Conservation (phyloP, 2,329 filamentous ascomycete species). For the Arthrinium phaeospermum region DNA sequence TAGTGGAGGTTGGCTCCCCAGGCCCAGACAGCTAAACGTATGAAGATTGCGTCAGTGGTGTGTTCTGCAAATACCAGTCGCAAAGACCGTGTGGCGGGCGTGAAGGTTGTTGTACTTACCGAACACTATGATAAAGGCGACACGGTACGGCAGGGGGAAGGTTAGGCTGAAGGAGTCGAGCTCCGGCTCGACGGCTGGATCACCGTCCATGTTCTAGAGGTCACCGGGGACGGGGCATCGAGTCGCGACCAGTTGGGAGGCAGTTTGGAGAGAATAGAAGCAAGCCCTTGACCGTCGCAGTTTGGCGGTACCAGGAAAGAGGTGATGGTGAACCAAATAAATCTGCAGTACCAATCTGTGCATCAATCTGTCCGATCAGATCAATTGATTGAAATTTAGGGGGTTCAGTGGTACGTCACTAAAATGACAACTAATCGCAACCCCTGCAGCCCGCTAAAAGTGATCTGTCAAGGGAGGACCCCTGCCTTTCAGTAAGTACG, state of each 20-base stretch:
- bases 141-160: slow-evolving; percentile 87
- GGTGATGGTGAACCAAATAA: neutral
- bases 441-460: neutral
- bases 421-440: neutral
- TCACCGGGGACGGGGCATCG: slow-evolving; percentile 29
- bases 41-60: slow-evolving; percentile 21
- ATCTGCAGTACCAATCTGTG: slow-evolving; percentile 6
- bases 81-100: slow-evolving; percentile 13
- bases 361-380: slow-evolving; percentile 6
- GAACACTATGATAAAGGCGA: slow-evolving; percentile 83
- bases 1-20: slow-evolving; percentile 94
- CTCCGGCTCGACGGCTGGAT: slow-evolving; percentile 70
- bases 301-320: neutral
- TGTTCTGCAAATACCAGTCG: neutral
- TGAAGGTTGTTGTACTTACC: slow-evolving; percentile 60
- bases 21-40: slow-evolving; percentile 83
- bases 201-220: slow-evolving; percentile 67
- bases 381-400: neutral
- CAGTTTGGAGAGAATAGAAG: neutral
- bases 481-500: neutral
- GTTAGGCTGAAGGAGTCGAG: slow-evolving; percentile 87
- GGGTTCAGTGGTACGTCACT: slow-evolving; percentile 10
- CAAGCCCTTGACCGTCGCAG: neutral
- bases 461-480: slow-evolving; percentile 3
- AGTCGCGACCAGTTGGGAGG: neutral